These are phyloP conservation scores for Volvox reticuliferus DNA, from an alignment of 139 green algal genomes.

Conservation along the genomic window DNA sequence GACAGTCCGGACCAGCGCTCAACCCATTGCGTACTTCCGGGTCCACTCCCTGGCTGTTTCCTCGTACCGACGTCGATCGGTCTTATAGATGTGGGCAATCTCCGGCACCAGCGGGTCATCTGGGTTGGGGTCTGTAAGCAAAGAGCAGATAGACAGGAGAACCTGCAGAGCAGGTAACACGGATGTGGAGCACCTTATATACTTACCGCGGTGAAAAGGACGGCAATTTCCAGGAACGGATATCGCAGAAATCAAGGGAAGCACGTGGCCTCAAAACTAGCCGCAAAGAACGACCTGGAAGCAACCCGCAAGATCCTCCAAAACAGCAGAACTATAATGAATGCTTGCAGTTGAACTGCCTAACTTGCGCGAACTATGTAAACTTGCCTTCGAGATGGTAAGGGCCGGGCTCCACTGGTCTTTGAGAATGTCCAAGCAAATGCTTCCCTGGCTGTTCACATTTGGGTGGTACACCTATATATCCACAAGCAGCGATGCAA, in stretches of 20 bases:
- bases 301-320: no score
- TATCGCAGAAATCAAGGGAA: no score
- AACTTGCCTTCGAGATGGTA: constrained; percentile 92
- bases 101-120: constrained; percentile 98
- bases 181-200: no score
- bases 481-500: neutral
- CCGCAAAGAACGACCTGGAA: no score
- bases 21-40: constrained; percentile 95
- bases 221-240: no score
- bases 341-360: no score
- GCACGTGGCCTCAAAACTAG: no score
- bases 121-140: constrained; percentile 99
- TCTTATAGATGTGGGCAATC: constrained; percentile 99
- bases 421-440: constrained; percentile 99
- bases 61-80: constrained; percentile 90
- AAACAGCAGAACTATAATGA: no score
- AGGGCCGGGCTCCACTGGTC: constrained; percentile 98
- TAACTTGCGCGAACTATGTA: no score
- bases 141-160: constrained; percentile 96
- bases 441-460: constrained; percentile 96
- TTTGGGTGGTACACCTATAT: constrained; percentile 98
- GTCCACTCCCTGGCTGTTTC: constrained; percentile 96
- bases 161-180: constrained; percentile 71
- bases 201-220: no score
- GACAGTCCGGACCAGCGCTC: constrained; percentile 1